Percentiles rank a stretch among this genome's conserved stretches.
Conservation (phyloP, 139 green algal species). For the Auxenochlorella pyrenoidosa region DNA sequence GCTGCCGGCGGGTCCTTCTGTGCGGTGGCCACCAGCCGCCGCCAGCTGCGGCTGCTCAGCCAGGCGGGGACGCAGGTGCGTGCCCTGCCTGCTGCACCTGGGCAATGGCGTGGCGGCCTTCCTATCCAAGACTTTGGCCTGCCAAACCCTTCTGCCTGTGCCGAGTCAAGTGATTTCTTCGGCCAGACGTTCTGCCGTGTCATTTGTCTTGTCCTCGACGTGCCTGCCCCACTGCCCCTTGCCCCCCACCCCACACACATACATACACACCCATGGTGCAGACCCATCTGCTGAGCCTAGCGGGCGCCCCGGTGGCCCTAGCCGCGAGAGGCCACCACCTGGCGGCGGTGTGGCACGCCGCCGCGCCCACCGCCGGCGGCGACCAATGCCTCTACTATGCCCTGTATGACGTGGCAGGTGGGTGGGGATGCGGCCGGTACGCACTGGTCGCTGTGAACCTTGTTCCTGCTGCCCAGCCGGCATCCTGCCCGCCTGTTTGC, state of each 20-base stretch:
- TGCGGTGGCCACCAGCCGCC: slow-evolving; percentile 70
- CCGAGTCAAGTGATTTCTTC: neutral
- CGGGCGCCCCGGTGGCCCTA: slow-evolving; percentile 65
- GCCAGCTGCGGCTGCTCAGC: slow-evolving; percentile 83
- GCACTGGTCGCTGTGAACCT: too few relatives aligned
- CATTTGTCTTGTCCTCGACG: too few relatives aligned
- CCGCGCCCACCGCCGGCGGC: slow-evolving; percentile 36
- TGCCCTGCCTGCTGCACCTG: neutral
- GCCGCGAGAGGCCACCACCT: slow-evolving; percentile 55
- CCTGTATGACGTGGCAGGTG: slow-evolving; percentile 36
- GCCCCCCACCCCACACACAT: neutral
- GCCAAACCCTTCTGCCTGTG: neutral
- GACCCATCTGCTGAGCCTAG: slow-evolving; percentile 56
- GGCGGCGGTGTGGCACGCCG: slow-evolving; percentile 59
- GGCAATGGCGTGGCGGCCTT: neutral
- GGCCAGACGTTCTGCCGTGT: neutral
- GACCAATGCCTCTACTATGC: slow-evolving; percentile 57
- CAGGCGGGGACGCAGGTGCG: slow-evolving; percentile 45
- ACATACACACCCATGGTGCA: slow-evolving; percentile 30
- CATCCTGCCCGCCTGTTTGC: too few relatives aligned
- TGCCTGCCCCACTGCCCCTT: neutral
- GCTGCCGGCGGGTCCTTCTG: slow-evolving; percentile 70
- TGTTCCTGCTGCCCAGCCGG: too few relatives aligned
- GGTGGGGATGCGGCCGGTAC: too few relatives aligned
- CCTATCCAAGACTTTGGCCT: neutral